Evolutionary conservation across 257 asterid species (phyloP).

Genomic region (Solanum lycopersicoides): DNA sequence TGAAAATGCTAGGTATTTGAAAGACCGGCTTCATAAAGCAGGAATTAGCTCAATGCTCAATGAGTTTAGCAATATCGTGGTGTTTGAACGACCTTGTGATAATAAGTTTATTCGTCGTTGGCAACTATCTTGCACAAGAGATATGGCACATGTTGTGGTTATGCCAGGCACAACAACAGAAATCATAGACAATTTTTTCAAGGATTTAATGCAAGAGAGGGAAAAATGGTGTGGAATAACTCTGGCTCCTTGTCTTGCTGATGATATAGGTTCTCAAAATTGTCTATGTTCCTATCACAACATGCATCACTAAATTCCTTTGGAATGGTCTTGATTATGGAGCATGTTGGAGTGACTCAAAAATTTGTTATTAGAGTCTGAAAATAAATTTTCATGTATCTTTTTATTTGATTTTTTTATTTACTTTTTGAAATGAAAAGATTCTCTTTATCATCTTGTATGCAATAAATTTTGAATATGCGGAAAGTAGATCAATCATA

Average conservation of each 20-base stretch:
- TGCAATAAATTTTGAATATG: too few relatives aligned
- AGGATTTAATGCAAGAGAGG: neutral
- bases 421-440: too few relatives aligned
- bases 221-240: neutral
- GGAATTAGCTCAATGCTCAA: neutral
- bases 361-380: neutral
- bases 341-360: neutral
- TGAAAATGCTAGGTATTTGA: slow-evolving; percentile 2
- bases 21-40: neutral
- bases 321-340: neutral
- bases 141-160: neutral
- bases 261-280: neutral
- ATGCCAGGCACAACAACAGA: neutral
- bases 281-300: neutral
- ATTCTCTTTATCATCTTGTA: too few relatives aligned
- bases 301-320: neutral
- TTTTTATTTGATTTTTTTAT: too few relatives aligned
- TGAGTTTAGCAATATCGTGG: neutral
- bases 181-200: neutral
- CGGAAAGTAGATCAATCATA: too few relatives aligned
- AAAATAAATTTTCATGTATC: neutral
- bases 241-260: neutral
- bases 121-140: neutral
- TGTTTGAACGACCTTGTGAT: neutral
- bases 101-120: neutral